Conservation (phyloP, 2,329 filamentous ascomycete species). For the Ascochyta viciae-villosae region DNA sequence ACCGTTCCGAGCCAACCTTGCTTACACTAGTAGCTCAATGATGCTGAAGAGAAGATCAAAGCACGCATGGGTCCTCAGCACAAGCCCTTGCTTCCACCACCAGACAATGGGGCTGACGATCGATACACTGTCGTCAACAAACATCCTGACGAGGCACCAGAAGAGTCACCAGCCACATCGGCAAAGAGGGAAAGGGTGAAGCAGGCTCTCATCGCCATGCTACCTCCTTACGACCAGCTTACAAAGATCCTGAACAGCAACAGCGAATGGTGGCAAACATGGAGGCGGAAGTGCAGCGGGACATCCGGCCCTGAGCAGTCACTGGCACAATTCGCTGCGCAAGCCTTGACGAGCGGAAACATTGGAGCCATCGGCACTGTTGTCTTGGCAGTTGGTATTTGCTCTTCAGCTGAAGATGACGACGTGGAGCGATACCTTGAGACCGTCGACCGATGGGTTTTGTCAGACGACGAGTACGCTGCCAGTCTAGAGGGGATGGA, state of each 20-base stretch:
- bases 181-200: conserved; percentile 47
- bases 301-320: conserved; percentile 49
- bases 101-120: conserved; percentile 18
- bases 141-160: conserved; percentile 38
- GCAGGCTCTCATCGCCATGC: conserved; percentile 42
- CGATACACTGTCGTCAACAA: conserved; percentile 42
- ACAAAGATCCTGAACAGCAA: conserved; percentile 44
- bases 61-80: conserved; percentile 30
- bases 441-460: conserved; percentile 56
- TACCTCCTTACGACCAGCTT: conserved; percentile 47
- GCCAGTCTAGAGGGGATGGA: conserved; percentile 62
- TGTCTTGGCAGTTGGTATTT: conserved; percentile 49
- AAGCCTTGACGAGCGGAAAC: conserved; percentile 53
- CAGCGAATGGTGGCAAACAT: conserved; percentile 53
- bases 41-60: conserved; percentile 43
- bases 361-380: conserved; percentile 48
- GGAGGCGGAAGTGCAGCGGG: conserved; percentile 52
- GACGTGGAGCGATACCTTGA: conserved; percentile 57
- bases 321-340: conserved; percentile 52
- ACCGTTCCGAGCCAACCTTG: not conserved
- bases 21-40: conserved; percentile 42
- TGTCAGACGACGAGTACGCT: conserved; percentile 58
- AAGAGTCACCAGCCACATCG: conserved; percentile 26
- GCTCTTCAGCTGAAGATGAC: conserved; percentile 51
- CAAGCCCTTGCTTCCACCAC: conserved; percentile 26